A percentile compares a stretch with the other conserved stretches of the same genome.
These are phyloP conservation scores for Calonectria ilicicola DNA, from an alignment of 2,329 filamentous ascomycete species.

Conservation along the genomic window DNA sequence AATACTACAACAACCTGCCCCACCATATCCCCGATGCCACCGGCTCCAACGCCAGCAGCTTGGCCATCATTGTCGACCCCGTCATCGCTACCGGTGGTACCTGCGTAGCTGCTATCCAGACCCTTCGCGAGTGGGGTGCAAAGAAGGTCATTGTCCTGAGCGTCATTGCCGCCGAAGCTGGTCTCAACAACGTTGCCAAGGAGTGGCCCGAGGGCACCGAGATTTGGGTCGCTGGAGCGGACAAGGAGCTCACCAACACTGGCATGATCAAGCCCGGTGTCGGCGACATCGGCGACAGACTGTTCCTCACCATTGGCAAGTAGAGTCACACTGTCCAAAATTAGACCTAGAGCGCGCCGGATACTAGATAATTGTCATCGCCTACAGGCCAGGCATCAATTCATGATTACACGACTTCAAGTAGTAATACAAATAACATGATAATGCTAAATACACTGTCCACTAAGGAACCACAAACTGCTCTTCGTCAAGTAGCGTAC, in stretches of 20 bases:
- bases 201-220: conserved; percentile 84
- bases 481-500: conserved; percentile 85
- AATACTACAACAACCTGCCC: conserved; percentile 98
- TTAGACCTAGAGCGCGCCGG: background rate
- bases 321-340: conserved; percentile 50
- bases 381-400: conserved; percentile 4
- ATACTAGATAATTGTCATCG: conserved; percentile 23
- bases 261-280: conserved; percentile 94
- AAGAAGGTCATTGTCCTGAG: conserved; percentile 81
- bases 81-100: conserved; percentile 95
- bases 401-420: conserved; percentile 21
- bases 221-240: conserved; percentile 86
- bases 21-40: conserved; percentile 67
- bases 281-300: conserved; percentile 89
- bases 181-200: conserved; percentile 76
- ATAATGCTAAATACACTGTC: conserved; percentile 21
- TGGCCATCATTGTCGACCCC: conserved; percentile 90
- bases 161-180: conserved; percentile 78
- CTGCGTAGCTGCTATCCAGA: conserved; percentile 88
- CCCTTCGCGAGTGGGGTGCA: conserved; percentile 92
- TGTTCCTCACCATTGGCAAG: conserved; percentile 92
- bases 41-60: conserved; percentile 54
- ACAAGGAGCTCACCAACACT: conserved; percentile 77
- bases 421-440: conserved; percentile 33
- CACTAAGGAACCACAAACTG: conserved; percentile 53